Evolutionary conservation across 106 monocot genomes (phyloP).

Genomic region (Platanthera zijinensis): DNA sequence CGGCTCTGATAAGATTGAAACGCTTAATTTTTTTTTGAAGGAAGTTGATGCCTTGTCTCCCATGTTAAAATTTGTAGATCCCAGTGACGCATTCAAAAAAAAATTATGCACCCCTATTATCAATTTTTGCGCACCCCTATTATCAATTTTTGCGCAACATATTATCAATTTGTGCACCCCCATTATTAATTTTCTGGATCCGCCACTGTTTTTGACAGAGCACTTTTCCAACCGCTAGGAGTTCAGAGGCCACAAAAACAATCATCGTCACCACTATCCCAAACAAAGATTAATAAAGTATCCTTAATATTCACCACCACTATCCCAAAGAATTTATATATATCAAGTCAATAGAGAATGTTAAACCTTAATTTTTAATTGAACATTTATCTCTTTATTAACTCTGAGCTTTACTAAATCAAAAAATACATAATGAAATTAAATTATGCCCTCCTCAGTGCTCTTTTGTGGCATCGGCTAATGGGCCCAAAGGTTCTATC

Average conservation of each 20-base stretch:
- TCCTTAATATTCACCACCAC: neutral
- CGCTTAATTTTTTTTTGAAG: too few relatives aligned
- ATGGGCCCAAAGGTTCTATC: slow-evolving; percentile 69
- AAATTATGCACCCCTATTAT: too few relatives aligned
- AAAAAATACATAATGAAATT: neutral
- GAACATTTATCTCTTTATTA: neutral
- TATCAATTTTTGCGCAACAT: too few relatives aligned
- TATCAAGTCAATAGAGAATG: too few relatives aligned
- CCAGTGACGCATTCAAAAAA: too few relatives aligned
- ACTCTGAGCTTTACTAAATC: neutral
- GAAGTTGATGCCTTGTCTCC: too few relatives aligned
- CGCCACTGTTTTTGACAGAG: neutral
- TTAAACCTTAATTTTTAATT: neutral
- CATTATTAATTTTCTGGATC: too few relatives aligned
- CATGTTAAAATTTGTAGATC: too few relatives aligned
- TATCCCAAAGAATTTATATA: too few relatives aligned
- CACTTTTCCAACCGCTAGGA: neutral
- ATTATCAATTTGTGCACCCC: too few relatives aligned
- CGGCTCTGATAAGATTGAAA: too few relatives aligned
- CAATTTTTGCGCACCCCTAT: too few relatives aligned
- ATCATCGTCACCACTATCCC: neutral
- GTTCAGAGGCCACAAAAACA: neutral
- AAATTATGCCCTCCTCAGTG: slow-evolving; percentile 30
- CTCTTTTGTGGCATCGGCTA: slow-evolving; percentile 86
- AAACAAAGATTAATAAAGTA: neutral